Evolutionary conservation across 2,329 filamentous ascomycete species (phyloP).

Genomic region (Diaporthe aspalathi): DNA sequence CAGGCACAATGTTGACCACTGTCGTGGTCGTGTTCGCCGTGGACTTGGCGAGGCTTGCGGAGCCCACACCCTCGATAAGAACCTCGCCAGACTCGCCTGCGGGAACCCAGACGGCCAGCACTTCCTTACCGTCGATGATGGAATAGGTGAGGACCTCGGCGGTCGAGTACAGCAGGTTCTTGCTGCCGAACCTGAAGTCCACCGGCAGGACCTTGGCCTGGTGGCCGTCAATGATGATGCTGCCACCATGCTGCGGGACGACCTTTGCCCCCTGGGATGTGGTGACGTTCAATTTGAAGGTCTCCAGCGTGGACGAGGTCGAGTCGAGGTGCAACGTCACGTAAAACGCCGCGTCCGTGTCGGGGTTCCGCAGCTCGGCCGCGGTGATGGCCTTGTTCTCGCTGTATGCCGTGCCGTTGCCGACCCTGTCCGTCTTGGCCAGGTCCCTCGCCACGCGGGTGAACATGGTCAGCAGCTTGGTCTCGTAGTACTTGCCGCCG

Average conservation of each 20-base stretch:
- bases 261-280: conserved; percentile 66
- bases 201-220: conserved; percentile 72
- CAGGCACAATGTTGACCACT: conserved; percentile 55
- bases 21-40: conserved; percentile 54
- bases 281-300: conserved; percentile 65
- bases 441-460: conserved; percentile 68
- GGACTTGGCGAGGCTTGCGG: conserved; percentile 48
- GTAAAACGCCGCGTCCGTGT: conserved; percentile 69
- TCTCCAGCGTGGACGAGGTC: conserved; percentile 60
- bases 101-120: conserved; percentile 65
- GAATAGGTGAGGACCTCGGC: conserved; percentile 66
- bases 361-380: conserved; percentile 68
- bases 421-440: conserved; percentile 63
- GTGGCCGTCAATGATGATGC: conserved; percentile 67
- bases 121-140: conserved; percentile 57
- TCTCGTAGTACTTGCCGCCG: conserved; percentile 71
- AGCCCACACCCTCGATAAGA: conserved; percentile 54
- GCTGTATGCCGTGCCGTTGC: conserved; percentile 60
- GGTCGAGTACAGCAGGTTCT: conserved; percentile 65
- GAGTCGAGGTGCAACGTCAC: conserved; percentile 67
- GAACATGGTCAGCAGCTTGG: conserved; percentile 70
- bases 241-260: conserved; percentile 61
- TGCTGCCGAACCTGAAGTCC: conserved; percentile 65
- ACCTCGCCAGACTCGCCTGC: conserved; percentile 67
- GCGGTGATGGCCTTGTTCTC: conserved; percentile 63